These are phyloP conservation scores for Microdochium paspali DNA, from an alignment of 2,329 filamentous ascomycete species.

Conservation along the genomic window DNA sequence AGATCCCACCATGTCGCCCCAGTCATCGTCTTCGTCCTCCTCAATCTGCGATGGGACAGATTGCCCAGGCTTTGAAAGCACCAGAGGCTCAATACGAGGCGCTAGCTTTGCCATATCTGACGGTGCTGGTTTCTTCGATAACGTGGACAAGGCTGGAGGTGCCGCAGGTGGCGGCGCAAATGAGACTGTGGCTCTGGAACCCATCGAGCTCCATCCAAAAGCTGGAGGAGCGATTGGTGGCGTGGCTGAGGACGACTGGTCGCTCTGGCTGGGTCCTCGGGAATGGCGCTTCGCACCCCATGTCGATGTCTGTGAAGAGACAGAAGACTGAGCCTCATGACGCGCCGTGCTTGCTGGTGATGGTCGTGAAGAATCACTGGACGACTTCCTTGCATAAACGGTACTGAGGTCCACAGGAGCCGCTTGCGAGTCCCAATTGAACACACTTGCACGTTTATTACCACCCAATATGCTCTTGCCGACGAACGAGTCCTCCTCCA, in stretches of 20 bases:
- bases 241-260: not conserved
- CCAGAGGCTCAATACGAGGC: not conserved
- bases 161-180: constrained; percentile 5
- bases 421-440: constrained; percentile 51
- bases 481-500: constrained; percentile 52
- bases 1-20: constrained; percentile 50
- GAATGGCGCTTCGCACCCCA: not conserved
- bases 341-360: constrained; percentile 11
- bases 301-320: constrained; percentile 1
- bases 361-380: constrained; percentile 15
- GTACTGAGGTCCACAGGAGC: constrained; percentile 38
- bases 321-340: not conserved
- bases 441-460: constrained; percentile 36
- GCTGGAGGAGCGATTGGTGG: constrained; percentile 14
- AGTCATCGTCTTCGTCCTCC: constrained; percentile 43
- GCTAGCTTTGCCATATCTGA: not conserved
- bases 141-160: not conserved
- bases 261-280: not conserved
- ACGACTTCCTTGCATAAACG: constrained; percentile 27
- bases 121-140: not conserved
- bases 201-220: constrained; percentile 21
- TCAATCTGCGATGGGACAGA: constrained; percentile 2
- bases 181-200: constrained; percentile 1
- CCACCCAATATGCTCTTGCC: constrained; percentile 38
- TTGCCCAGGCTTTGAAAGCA: not conserved